Base-by-base conservation (phyloP, 768 basidiomycete genomes). In the Suillus tomentosus region DNA sequence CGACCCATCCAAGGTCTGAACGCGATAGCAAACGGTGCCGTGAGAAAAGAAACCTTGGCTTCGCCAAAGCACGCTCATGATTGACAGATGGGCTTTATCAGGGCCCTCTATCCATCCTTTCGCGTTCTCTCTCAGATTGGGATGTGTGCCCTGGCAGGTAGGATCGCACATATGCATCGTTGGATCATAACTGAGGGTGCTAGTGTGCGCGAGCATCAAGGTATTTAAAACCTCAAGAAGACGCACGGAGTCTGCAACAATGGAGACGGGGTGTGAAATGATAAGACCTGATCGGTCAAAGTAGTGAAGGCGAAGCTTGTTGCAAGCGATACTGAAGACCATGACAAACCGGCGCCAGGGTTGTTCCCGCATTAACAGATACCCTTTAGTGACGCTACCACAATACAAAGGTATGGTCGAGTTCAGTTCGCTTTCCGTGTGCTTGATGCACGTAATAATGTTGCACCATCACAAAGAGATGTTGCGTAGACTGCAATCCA, bases 1-100 rank as follows among this genome's bases (percentile, higher is more conserved):
- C 17, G 1, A 2, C 39, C 24, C 37, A 43, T 5, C 11, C 14
- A 5, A 36, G 34, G 55, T 36, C 39, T 43, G 58, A 19, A 60
- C 1, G 14, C 19, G n/a, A 40, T 60, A 60, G 9, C 58, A 43
- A 22, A 60, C 2, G 2, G 40, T 60, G 7, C 58, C 58, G 5
- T 5, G 40, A 39, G 39, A 39, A 60, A 60, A 27, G 7, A 60
- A 60, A 34, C 58, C 58, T 27, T 60, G 34, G 55, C 55, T 57
- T 40, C 11, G 5, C 55, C 55, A 57, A n/a, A 57, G 58, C 31
- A 36, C 19, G 2, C 13, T 31, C 13, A 60, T 36, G 43, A 57
- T 57, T 1, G 19, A 60, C 43, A 40, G 39, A 17, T 3, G 13
- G 17, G 15, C 6, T 6, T 24, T 8, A 24, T 36, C 27, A 40